Evolutionary conservation across 2,329 filamentous ascomycete species (phyloP).

Genomic region (Calcarisporium arbuscula): DNA sequence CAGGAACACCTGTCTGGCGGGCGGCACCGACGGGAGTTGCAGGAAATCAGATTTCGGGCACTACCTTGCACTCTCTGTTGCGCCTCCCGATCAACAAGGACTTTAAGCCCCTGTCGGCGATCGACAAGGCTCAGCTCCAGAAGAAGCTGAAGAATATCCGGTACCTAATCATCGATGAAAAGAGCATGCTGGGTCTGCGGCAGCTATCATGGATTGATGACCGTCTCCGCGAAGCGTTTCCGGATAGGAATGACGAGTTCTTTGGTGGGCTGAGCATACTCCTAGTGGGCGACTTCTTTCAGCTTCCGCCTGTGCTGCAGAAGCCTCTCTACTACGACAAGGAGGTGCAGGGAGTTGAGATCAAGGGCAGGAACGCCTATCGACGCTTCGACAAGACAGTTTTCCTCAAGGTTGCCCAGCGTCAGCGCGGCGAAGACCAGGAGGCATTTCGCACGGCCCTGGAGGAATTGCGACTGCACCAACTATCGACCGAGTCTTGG

Average conservation of each 20-base stretch:
- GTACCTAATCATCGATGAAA: constrained; percentile 4
- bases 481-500: too few species aligned
- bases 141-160: constrained; percentile 4
- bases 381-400: too few species aligned
- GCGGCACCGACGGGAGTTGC: background rate
- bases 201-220: constrained; percentile 6
- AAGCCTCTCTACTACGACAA: too few species aligned
- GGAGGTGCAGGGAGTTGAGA: too few species aligned
- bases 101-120: background rate
- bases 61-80: constrained; percentile 2
- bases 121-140: constrained; percentile 1
- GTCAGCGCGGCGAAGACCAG: too few species aligned
- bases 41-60: constrained; percentile 4
- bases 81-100: too few species aligned
- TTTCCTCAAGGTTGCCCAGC: constrained; percentile 3
- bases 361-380: too few species aligned
- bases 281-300: constrained; percentile 1
- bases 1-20: constrained; percentile 2
- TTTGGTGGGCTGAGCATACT: background rate
- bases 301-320: constrained; percentile 1
- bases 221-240: constrained; percentile 2
- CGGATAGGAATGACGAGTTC: constrained; percentile 1
- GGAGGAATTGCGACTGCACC: too few species aligned
- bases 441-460: too few species aligned
- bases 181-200: constrained; percentile 3